Percentiles rank a stretch among this genome's conserved stretches.
These are phyloP conservation scores for Phytophthora brassicae DNA, from an alignment of 352 stramenopile species.

Conservation along the genomic window DNA sequence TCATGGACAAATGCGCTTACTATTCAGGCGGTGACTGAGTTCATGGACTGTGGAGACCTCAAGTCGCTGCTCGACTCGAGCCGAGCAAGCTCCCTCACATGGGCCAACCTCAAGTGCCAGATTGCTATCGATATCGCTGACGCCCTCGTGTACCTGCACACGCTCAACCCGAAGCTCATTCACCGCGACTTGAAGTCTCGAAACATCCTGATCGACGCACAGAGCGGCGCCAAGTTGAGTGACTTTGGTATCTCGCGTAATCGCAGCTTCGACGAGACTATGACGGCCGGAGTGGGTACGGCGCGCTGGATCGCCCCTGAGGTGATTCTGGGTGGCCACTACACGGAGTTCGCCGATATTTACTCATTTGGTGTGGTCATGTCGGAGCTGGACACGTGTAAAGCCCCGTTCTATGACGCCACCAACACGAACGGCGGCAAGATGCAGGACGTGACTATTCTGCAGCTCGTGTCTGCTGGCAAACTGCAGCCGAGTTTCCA, in stretches of 20 bases:
- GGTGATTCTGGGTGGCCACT: constrained; percentile 50
- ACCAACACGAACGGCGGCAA: constrained; percentile 63
- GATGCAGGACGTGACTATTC: constrained; percentile 65
- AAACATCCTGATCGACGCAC: constrained; percentile 65
- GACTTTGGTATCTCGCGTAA: constrained; percentile 74
- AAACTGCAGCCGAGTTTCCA: constrained; percentile 70
- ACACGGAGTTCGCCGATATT: constrained; percentile 58
- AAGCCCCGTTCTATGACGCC: constrained; percentile 58
- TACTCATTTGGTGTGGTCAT: constrained; percentile 62
- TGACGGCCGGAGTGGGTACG: constrained; percentile 63
- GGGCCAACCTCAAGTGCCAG: constrained; percentile 66
- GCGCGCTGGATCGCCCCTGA: constrained; percentile 60
- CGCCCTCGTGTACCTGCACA: constrained; percentile 73
- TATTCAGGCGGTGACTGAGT: constrained; percentile 66
- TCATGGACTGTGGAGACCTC: constrained; percentile 72
- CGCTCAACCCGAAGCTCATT: constrained; percentile 63
- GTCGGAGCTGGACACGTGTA: constrained; percentile 69
- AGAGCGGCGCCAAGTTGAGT: constrained; percentile 61
- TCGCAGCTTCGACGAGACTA: constrained; percentile 54
- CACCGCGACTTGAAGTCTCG: constrained; percentile 72
- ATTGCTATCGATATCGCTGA: constrained; percentile 71
- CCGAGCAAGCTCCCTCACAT: constrained; percentile 44
- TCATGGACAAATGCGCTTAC: constrained; percentile 65
- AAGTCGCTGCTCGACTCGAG: constrained; percentile 48
- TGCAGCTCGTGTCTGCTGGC: constrained; percentile 65